These are phyloP conservation scores for Capsicum baccatum DNA, from an alignment of 257 asterid genomes.

Conservation along the genomic window DNA sequence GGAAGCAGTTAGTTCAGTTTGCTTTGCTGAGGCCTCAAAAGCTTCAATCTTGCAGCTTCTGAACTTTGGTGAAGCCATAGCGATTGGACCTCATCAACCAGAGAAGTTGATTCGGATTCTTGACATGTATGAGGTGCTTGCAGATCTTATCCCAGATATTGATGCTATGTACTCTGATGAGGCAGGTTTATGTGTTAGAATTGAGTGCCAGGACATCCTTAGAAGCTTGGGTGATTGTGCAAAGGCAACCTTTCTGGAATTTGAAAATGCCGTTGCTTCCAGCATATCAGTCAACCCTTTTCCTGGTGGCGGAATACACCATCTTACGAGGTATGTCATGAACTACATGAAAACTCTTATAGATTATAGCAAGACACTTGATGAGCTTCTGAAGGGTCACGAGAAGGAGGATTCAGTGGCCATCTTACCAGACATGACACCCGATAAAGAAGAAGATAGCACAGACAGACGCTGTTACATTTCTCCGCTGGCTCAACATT, in stretches of 20 bases:
- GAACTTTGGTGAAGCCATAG: slow-evolving; percentile 77
- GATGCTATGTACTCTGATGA: slow-evolving; percentile 55
- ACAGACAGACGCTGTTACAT: slow-evolving; percentile 21
- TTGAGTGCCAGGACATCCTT: slow-evolving; percentile 63
- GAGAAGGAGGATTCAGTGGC: slow-evolving; percentile 41
- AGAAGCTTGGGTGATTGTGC: slow-evolving; percentile 75
- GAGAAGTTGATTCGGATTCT: slow-evolving; percentile 85
- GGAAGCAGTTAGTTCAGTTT: slow-evolving; percentile 51
- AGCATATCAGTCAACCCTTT: slow-evolving; percentile 64
- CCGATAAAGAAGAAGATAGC: slow-evolving; percentile 56
- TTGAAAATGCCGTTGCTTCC: slow-evolving; percentile 70
- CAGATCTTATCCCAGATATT: slow-evolving; percentile 68
- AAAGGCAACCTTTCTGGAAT: slow-evolving; percentile 77
- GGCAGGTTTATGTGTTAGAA: slow-evolving; percentile 51
- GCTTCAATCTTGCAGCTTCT: slow-evolving; percentile 72
- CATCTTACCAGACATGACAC: slow-evolving; percentile 55
- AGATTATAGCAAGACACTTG: slow-evolving; percentile 68
- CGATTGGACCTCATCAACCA: slow-evolving; percentile 84
- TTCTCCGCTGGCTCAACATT: slow-evolving; percentile 59
- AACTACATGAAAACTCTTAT: slow-evolving; percentile 71
- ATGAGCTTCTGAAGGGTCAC: slow-evolving; percentile 64
- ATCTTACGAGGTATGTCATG: slow-evolving; percentile 82
- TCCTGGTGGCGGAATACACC: slow-evolving; percentile 86
- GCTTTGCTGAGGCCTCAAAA: slow-evolving; percentile 76
- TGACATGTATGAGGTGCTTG: slow-evolving; percentile 87